Base-by-base conservation (phyloP, 225 moss, liverwort and hornwort genomes). In the Antitrichia curtipendula region DNA sequence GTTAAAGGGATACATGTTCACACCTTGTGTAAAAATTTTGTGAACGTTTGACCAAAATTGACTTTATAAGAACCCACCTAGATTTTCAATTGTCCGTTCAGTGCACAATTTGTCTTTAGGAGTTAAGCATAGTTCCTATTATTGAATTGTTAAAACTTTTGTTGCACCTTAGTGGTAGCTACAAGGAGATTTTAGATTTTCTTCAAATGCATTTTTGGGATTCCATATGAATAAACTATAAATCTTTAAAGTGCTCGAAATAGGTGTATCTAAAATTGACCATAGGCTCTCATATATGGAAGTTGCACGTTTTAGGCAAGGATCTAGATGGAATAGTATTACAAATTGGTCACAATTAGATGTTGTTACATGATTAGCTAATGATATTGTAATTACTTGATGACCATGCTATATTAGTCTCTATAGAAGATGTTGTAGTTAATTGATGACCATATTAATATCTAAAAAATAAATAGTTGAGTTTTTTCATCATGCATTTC, bases 381-480 rank as follows among this genome's bases (percentile, higher is more conserved):
- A 7, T 49, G 49, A 74, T 74, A 12, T 12, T 73, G n/a, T n/a
- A n/a, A n/a, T n/a, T n/a, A n/a, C n/a, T n/a, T n/a, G n/a, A n/a
- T n/a, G n/a, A n/a, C n/a, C n/a, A n/a, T n/a, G n/a, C n/a, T n/a
- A n/a, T n/a, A n/a, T n/a, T n/a, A n/a, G n/a, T n/a, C n/a, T n/a
- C n/a, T n/a, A n/a, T n/a, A n/a, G n/a, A 45, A 45, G 45, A 45
- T 45, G 45, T 45, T 45, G 32, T 32, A 49, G 19, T 19, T 19
- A 74, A 7, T 2, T 49, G 0, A 49, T 31, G 11, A 19, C 1
- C 10, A 7, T 19, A 12, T 20, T 22, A 13, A 12, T 32, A 20
- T 29, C 2, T 2, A 50, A 2, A 31, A 21, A 74, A 20, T 20
- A 0, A 32, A 11, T 0, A 12, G 1, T 0, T 31, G 1, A 49